Percentiles rank a stretch among this genome's conserved stretches.
These are phyloP conservation scores for Colletotrichum orchidophilum DNA, from an alignment of 2,329 filamentous ascomycete genomes.

Conservation along the genomic window DNA sequence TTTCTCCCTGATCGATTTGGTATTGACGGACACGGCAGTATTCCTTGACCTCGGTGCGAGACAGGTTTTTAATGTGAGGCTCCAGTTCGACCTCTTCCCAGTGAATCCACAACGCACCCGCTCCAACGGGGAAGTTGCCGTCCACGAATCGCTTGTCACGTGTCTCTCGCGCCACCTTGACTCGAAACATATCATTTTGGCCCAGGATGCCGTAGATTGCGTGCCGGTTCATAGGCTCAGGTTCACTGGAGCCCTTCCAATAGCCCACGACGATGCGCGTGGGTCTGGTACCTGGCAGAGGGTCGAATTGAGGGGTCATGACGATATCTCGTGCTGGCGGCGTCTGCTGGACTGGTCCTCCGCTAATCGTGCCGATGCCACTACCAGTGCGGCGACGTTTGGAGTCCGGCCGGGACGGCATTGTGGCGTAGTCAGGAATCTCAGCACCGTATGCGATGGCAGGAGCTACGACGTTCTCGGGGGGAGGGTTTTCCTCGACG, in stretches of 20 bases:
- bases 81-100: constrained; percentile 71
- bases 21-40: constrained; percentile 69
- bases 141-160: constrained; percentile 66
- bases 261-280: constrained; percentile 67
- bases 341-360: constrained; percentile 34
- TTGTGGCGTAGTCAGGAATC: constrained; percentile 54
- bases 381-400: constrained; percentile 60
- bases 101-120: constrained; percentile 69
- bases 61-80: constrained; percentile 60
- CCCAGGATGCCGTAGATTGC: constrained; percentile 71
- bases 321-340: constrained; percentile 9
- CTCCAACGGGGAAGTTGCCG: constrained; percentile 68
- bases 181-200: constrained; percentile 71
- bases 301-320: constrained; percentile 43
- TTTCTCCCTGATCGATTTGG: constrained; percentile 65
- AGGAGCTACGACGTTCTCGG: constrained; percentile 53
- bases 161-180: constrained; percentile 69
- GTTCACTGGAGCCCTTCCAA: constrained; percentile 65
- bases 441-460: constrained; percentile 61
- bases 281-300: constrained; percentile 62
- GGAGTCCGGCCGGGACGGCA: constrained; percentile 45
- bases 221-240: constrained; percentile 60
- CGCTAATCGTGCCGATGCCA: constrained; percentile 45
- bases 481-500: constrained; percentile 52
- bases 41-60: constrained; percentile 68